phyloP scores from a whole-genome alignment of 2,329 filamentous ascomycete genomes.

The Rasamsonia emersonii region DNA sequence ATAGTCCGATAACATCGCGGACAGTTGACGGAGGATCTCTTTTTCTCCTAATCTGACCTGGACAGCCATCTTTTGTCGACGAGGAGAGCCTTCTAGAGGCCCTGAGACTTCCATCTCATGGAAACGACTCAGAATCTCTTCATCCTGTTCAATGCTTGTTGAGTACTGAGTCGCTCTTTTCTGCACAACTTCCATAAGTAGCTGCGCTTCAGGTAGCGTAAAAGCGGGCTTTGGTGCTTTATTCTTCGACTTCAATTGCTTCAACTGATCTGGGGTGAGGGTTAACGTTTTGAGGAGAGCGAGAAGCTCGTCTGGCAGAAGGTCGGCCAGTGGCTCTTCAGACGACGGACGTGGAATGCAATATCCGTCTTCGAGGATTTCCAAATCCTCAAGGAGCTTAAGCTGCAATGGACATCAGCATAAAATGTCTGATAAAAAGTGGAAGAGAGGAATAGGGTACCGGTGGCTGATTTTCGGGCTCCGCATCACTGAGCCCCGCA shows the following conservation, averaged over 20 bases:
- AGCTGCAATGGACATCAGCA: slow-evolving; percentile 20
- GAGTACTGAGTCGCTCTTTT: slow-evolving; percentile 39
- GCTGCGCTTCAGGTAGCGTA: slow-evolving; percentile 17
- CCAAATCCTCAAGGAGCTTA: slow-evolving; percentile 53
- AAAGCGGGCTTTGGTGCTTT: slow-evolving; percentile 29
- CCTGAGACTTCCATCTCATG: slow-evolving; percentile 21
- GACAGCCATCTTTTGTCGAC: slow-evolving; percentile 50
- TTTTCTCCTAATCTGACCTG: slow-evolving; percentile 66
- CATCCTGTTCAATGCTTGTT: slow-evolving; percentile 47
- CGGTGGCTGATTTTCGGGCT: slow-evolving; percentile 23
- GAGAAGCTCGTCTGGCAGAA: slow-evolving; percentile 32
- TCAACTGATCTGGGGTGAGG: slow-evolving; percentile 23
- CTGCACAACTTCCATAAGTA: slow-evolving; percentile 27
- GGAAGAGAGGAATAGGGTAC: slow-evolving; percentile 11
- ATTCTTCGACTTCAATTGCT: slow-evolving; percentile 24
- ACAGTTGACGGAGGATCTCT: slow-evolving; percentile 51
- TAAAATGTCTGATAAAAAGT: background rate
- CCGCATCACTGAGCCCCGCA: slow-evolving; percentile 22
- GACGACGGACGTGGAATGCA: slow-evolving; percentile 42
- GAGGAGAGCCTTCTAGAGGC: slow-evolving; percentile 24
- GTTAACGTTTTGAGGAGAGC: slow-evolving; percentile 28
- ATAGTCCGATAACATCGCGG: slow-evolving; percentile 27
- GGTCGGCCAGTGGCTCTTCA: slow-evolving; percentile 21
- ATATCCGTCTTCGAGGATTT: slow-evolving; percentile 64
- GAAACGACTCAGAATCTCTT: slow-evolving; percentile 29